phyloP scores from a whole-genome alignment of 768 basidiomycete genomes.

The Leccinum broughii region DNA sequence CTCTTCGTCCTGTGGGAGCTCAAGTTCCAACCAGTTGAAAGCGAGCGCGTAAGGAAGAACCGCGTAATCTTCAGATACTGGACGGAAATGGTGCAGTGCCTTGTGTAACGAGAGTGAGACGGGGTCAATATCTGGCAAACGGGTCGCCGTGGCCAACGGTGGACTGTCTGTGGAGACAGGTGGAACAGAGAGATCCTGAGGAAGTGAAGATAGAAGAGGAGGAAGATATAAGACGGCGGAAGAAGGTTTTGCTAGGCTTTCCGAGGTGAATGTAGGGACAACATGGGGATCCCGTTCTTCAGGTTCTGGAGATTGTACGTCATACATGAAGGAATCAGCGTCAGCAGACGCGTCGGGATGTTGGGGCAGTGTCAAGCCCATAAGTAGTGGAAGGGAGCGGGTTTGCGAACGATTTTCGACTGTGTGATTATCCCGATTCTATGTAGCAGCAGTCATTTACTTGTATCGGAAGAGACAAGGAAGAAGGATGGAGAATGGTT shows the following conservation, averaged over 20 bases:
- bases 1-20: conserved; percentile 67
- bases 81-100: conserved; percentile 76
- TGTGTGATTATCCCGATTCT: background rate
- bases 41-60: conserved; percentile 62
- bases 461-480: background rate
- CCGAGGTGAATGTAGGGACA: conserved; percentile 50
- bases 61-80: conserved; percentile 62
- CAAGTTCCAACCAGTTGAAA: conserved; percentile 85
- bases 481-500: background rate
- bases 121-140: conserved; percentile 83
- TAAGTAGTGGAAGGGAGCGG: conserved; percentile 2
- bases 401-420: background rate
- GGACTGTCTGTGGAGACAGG: conserved; percentile 33
- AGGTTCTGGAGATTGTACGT: background rate
- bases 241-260: conserved; percentile 36
- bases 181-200: conserved; percentile 38
- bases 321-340: background rate
- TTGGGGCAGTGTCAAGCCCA: conserved; percentile 22
- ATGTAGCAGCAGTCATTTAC: conserved; percentile 8
- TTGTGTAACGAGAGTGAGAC: conserved; percentile 83
- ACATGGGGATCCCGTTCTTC: conserved; percentile 51
- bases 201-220: conserved; percentile 78
- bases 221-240: conserved; percentile 76
- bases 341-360: conserved; percentile 2
- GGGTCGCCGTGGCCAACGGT: conserved; percentile 65